Base-by-base conservation (phyloP, 768 basidiomycete genomes). In the Termitomyces sp. region DNA sequence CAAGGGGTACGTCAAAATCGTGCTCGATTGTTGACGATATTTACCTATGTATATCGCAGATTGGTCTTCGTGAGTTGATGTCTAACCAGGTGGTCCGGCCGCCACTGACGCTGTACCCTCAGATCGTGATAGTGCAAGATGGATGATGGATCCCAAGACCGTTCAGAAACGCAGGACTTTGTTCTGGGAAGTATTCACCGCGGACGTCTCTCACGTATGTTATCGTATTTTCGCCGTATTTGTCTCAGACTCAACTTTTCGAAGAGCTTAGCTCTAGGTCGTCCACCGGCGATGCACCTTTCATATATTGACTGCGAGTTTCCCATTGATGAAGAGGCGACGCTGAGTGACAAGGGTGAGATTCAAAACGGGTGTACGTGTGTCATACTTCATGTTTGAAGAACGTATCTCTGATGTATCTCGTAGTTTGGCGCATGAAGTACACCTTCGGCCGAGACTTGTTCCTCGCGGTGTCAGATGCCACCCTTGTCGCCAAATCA, bases 251-350 rank as follows among this genome's bases (percentile, higher is more conserved):
- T 47, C 40, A 48, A 21, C 6, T 43, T 53, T 25, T 16, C 32
- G 7, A 56, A 86, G 84, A 81, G 82, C 65, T 68, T 86, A 50
- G 76, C 77, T 12, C 68, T 84, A 6, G 85, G 85, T 21, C 77
- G 85, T 27, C 85, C 85, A 4, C 84, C 84, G 4, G 79, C 82
- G 2, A 79, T 83, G 53, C 76, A 78, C 11, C 66, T 83, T 5
- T 82, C 82, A 3, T 85, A 85, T 51, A 73, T 83, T 17, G 85
- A 86, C 56, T 84, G 83, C 56, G 82, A 84, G n/a, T 78, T 81
- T 47, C 84, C 85, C 0, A 65, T 69, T 5, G 83, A 86, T 59
- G 81, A 84, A 51, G 83, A 85, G 61, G 74, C 73, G 3, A 71
- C 73, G 0, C 48, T 80, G 21, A 74, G 67, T 45, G 75, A 78